These are phyloP conservation scores for Plasmopara muralis DNA, from an alignment of 352 stramenopile species.

Conservation along the genomic window DNA sequence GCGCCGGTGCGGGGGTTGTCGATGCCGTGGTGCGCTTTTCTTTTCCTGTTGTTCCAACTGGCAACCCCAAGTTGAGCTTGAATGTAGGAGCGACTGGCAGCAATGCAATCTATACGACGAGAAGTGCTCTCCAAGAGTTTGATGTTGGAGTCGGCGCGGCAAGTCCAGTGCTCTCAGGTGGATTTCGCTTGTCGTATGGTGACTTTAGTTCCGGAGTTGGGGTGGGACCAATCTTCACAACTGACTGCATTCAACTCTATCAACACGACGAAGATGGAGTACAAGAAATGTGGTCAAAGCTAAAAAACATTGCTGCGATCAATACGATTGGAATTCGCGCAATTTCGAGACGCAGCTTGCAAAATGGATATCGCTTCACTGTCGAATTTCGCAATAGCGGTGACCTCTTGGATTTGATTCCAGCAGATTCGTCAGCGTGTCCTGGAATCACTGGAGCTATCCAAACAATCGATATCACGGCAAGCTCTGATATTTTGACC, in stretches of 20 bases:
- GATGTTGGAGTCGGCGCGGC: conserved; percentile 48
- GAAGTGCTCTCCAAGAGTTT: conserved; percentile 45
- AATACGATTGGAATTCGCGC: conserved; percentile 49
- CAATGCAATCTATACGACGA: conserved; percentile 34
- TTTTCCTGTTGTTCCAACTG: conserved; percentile 32
- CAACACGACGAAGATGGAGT: conserved; percentile 34
- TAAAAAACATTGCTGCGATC: conserved; percentile 35
- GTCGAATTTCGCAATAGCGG: conserved; percentile 46
- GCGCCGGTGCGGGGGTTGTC: conserved; percentile 35
- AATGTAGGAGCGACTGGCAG: conserved; percentile 29
- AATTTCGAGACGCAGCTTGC: conserved; percentile 13
- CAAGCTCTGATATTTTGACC: conserved; percentile 32
- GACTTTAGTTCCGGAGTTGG: conserved; percentile 33
- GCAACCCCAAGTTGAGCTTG: conserved; percentile 31
- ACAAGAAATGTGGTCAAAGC: conserved; percentile 34
- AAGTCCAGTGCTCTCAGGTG: conserved; percentile 35
- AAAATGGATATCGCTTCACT: conserved; percentile 48
- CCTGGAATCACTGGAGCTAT: conserved; percentile 27
- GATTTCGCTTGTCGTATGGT: conserved; percentile 53
- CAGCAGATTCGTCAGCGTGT: conserved; percentile 32
- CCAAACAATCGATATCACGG: conserved; percentile 62
- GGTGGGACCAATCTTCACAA: conserved; percentile 26
- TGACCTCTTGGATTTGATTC: conserved; percentile 46
- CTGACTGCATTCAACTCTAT: conserved; percentile 44
- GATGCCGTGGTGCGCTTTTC: conserved; percentile 48